Conservation (phyloP, 192 early-diverging fungal genomes). For the Gonapodya prolifera region DNA sequence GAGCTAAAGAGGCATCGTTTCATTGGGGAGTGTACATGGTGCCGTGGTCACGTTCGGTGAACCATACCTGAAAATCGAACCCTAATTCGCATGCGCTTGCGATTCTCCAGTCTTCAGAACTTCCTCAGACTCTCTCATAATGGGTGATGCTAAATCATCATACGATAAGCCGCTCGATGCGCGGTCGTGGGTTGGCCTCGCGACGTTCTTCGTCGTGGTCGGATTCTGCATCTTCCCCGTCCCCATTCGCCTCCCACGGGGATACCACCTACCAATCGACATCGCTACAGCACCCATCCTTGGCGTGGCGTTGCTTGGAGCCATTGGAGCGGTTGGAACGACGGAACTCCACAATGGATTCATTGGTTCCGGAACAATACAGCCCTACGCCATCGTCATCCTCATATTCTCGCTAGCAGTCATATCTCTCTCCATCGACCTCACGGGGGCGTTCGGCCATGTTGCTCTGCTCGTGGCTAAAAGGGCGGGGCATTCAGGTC, state of each 20-base stretch:
- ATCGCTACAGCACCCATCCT: constrained; percentile 59
- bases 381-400: constrained; percentile 72
- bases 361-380: constrained; percentile 34
- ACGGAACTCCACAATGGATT: constrained; percentile 35
- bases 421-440: constrained; percentile 72
- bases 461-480: constrained; percentile 45
- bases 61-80: too few relatives aligned
- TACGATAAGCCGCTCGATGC: neutral
- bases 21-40: too few relatives aligned
- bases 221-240: constrained; percentile 47
- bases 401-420: constrained; percentile 73
- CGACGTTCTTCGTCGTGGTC: constrained; percentile 44
- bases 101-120: too few relatives aligned
- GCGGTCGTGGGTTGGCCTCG: constrained; percentile 44
- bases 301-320: constrained; percentile 54
- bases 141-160: too few relatives aligned
- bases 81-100: too few relatives aligned
- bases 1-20: too few relatives aligned
- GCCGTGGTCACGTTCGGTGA: too few relatives aligned
- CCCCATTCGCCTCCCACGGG: constrained; percentile 28
- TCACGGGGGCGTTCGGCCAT: constrained; percentile 47
- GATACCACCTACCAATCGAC: constrained; percentile 32
- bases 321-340: constrained; percentile 34
- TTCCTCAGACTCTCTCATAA: too few relatives aligned
- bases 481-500: constrained; percentile 39